Conservation (phyloP, 148 eudicot genomes). For the Silene uniflora region DNA sequence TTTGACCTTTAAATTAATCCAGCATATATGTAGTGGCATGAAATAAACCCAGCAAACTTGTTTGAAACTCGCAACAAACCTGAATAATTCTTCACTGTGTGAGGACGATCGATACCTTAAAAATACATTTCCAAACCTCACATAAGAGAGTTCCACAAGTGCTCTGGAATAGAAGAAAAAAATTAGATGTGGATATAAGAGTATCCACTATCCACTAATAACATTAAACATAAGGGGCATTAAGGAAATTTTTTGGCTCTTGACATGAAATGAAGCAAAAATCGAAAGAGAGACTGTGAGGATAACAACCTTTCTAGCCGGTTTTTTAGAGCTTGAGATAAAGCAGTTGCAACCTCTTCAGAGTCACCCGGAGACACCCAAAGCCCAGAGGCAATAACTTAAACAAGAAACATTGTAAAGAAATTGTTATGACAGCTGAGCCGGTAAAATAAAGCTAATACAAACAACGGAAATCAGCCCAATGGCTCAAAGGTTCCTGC, state of each 20-base stretch:
- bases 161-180: slow-evolving; percentile 43
- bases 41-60: no score
- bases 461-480: not conserved
- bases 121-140: slow-evolving; percentile 91
- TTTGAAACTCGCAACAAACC: slow-evolving; percentile 33
- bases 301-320: slow-evolving; percentile 69
- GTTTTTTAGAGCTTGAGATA: slow-evolving; percentile 85
- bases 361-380: slow-evolving; percentile 98
- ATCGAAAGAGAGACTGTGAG: not conserved
- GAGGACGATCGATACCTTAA: slow-evolving; percentile 59
- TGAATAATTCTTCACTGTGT: slow-evolving; percentile 72
- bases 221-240: not conserved
- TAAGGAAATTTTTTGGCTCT: not conserved
- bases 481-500: not conserved
- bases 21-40: no score
- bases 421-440: not conserved
- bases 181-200: not conserved
- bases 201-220: not conserved
- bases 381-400: slow-evolving; percentile 83
- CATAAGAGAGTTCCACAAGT: slow-evolving; percentile 64
- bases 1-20: no score
- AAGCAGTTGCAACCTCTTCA: slow-evolving; percentile 82
- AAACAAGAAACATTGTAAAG: not conserved
- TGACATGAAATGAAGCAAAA: not conserved
- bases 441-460: not conserved